These are phyloP conservation scores for Echites panduratus DNA, from an alignment of 257 asterid genomes.

Conservation along the genomic window DNA sequence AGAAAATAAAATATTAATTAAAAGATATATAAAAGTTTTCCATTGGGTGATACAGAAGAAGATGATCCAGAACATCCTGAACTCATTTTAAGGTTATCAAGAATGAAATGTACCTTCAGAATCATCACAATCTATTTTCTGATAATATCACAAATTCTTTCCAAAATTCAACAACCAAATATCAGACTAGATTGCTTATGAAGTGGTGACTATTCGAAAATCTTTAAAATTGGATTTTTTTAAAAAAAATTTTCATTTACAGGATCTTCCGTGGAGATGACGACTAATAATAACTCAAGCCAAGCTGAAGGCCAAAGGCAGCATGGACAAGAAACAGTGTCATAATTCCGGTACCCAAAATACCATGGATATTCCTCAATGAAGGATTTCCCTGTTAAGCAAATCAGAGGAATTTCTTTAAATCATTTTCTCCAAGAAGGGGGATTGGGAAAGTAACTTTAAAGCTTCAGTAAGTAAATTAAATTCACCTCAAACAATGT, in stretches of 20 bases:
- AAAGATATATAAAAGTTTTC: too few species aligned
- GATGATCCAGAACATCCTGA: too few species aligned
- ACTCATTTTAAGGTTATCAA: too few species aligned
- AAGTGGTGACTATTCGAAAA: too few species aligned
- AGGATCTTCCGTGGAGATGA: neutral
- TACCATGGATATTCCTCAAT: constrained; percentile 69
- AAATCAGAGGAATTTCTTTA: neutral
- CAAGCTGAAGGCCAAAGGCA: constrained; percentile 79
- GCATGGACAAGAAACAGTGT: constrained; percentile 83
- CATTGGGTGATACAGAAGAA: too few species aligned
- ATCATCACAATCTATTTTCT: too few species aligned
- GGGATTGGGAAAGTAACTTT: neutral
- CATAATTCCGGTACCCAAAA: constrained; percentile 91
- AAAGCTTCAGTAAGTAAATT: neutral
- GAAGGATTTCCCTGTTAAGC: constrained; percentile 63
- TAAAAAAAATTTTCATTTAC: neutral
- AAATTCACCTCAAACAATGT: constrained; percentile 51
- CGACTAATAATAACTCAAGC: constrained; percentile 55
- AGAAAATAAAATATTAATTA: too few species aligned
- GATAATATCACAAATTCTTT: too few species aligned
- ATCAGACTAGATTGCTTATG: too few species aligned
- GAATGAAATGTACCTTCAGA: too few species aligned
- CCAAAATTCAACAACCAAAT: too few species aligned
- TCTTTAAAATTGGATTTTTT: neutral
- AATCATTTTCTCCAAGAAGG: neutral